These are phyloP conservation scores for Beauveria australis DNA, from an alignment of 2,329 filamentous ascomycete genomes.

Conservation along the genomic window DNA sequence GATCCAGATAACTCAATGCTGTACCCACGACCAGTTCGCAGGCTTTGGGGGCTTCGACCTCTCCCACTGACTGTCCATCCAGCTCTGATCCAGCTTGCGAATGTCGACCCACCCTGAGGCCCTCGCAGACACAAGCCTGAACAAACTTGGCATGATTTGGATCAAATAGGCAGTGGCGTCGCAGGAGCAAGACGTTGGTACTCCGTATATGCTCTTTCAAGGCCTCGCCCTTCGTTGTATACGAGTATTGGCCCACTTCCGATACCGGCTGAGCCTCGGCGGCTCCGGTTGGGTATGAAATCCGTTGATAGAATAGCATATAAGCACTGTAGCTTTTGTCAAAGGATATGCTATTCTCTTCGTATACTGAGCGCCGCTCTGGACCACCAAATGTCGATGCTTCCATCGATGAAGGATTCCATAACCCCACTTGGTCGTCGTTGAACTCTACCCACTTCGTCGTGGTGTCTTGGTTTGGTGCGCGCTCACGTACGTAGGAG, in stretches of 20 bases:
- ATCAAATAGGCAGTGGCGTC: slow-evolving; percentile 74
- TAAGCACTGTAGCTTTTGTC: slow-evolving; percentile 83
- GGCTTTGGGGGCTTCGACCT: slow-evolving; percentile 12
- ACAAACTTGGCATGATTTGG: slow-evolving; percentile 62
- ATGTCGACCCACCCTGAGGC: neutral
- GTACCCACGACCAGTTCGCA: slow-evolving; percentile 46
- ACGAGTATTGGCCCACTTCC: neutral
- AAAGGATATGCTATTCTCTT: slow-evolving; percentile 37
- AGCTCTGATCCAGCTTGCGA: neutral
- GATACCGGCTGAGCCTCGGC: neutral
- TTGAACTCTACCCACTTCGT: slow-evolving; percentile 85
- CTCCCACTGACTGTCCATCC: neutral
- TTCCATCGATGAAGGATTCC: slow-evolving; percentile 67
- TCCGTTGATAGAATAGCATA: slow-evolving; percentile 94
- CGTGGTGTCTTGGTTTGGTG: slow-evolving; percentile 35
- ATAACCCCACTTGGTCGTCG: slow-evolving; percentile 70
- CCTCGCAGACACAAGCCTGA: slow-evolving; percentile 42
- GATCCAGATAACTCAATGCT: slow-evolving; percentile 60
- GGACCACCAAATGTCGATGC: slow-evolving; percentile 71
- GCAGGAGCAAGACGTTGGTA: slow-evolving; percentile 67
- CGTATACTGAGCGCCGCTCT: slow-evolving; percentile 43
- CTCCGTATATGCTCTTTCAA: slow-evolving; percentile 53
- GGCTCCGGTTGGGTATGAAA: slow-evolving; percentile 48
- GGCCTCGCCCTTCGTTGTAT: slow-evolving; percentile 33
- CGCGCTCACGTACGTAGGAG: slow-evolving; percentile 81